A percentile compares a stretch with the other conserved stretches of the same genome.
phyloP scores from a whole-genome alignment of 1,284 basidiomycete genomes.

The Ganoderma multipileum region DNA sequence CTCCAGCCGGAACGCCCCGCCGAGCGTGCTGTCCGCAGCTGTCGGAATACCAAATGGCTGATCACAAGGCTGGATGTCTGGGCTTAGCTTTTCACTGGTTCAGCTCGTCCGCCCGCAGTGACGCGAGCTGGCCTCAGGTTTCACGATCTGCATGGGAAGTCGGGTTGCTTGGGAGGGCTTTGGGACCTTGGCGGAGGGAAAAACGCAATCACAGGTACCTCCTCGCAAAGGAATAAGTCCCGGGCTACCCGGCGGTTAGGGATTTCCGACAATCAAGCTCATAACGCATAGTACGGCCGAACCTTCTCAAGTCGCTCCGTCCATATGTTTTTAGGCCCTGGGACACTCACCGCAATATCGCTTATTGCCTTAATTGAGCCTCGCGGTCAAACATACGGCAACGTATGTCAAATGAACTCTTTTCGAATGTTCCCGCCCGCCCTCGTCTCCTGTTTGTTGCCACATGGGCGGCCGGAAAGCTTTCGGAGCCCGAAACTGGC shows the following conservation, averaged over 20 bases:
- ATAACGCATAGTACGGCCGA: not conserved
- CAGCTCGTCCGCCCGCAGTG: not conserved
- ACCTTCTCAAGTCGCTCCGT: not conserved
- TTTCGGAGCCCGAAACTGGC: not conserved
- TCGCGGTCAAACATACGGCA: not conserved
- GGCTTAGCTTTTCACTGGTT: not conserved
- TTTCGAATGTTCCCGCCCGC: not conserved
- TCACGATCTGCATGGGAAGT: not conserved
- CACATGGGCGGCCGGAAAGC: not conserved
- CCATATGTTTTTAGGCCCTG: not conserved
- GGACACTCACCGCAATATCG: constrained; percentile 1
- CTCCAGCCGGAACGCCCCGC: not conserved
- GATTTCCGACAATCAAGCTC: constrained; percentile 2
- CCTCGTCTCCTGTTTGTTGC: not conserved
- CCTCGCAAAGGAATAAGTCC: not conserved
- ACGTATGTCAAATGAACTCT: not conserved
- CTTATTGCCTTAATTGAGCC: constrained; percentile 7
- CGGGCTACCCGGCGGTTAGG: not conserved
- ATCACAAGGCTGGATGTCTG: not conserved
- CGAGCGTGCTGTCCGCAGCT: not conserved
- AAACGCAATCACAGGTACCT: not conserved
- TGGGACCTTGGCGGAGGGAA: not conserved
- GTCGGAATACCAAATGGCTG: not conserved
- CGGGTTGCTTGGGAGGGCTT: not conserved
- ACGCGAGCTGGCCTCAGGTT: not conserved